Conservation (phyloP, 225 moss, liverwort and hornwort genomes). For the Physcomitrellopsis africana region DNA sequence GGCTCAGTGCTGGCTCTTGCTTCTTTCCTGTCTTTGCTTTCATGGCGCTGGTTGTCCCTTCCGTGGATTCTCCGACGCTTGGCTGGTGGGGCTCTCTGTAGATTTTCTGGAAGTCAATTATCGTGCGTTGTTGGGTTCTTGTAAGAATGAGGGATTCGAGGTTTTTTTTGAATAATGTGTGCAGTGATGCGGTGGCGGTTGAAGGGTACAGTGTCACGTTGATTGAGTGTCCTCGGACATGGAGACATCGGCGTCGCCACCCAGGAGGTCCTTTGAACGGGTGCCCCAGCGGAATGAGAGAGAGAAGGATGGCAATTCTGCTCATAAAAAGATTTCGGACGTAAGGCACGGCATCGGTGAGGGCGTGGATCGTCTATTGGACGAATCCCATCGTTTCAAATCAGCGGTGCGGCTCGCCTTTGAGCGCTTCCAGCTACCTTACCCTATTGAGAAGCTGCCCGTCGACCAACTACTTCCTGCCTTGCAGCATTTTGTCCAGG, state of each 20-base stretch:
- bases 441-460: conserved; percentile 51
- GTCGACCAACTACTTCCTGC: conserved; percentile 55
- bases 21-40: too few relatives aligned
- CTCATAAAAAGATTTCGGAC: conserved; percentile 27
- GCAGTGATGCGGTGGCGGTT: too few relatives aligned
- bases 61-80: too few relatives aligned
- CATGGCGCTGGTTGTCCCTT: too few relatives aligned
- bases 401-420: conserved; percentile 65
- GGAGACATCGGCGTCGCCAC: conserved; percentile 7
- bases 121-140: too few relatives aligned
- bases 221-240: too few relatives aligned
- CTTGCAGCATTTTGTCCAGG: conserved; percentile 68
- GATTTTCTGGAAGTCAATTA: too few relatives aligned
- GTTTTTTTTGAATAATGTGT: too few relatives aligned
- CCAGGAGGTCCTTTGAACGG: conserved; percentile 9
- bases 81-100: too few relatives aligned
- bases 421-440: conserved; percentile 59
- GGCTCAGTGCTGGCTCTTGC: too few relatives aligned
- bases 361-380: conserved; percentile 64
- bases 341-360: conserved; percentile 39
- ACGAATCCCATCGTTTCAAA: conserved; percentile 64
- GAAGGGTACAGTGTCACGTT: too few relatives aligned
- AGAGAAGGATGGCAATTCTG: conserved; percentile 21
- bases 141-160: too few relatives aligned
- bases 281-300: conserved; percentile 13